Conservation (phyloP, 306 rosid species). For the Biancaea sappan region DNA sequence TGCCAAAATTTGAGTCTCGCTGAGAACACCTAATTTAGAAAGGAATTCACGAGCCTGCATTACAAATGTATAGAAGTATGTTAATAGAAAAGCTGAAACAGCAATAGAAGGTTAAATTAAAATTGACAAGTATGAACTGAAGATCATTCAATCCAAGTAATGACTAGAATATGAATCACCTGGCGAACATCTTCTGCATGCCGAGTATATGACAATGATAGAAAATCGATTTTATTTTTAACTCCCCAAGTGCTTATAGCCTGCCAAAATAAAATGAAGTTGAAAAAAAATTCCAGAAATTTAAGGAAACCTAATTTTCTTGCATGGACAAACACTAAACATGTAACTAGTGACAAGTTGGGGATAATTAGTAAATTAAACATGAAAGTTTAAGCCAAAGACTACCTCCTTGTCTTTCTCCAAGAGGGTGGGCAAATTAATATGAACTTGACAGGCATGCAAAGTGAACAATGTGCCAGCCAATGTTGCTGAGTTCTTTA, state of each 20-base stretch:
- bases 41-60: slow-evolving; percentile 88
- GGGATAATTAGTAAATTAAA: background rate
- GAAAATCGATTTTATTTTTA: slow-evolving; percentile 81
- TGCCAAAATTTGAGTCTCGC: slow-evolving; percentile 86
- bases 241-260: slow-evolving; percentile 91
- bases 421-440: slow-evolving; percentile 89
- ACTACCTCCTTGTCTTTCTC: slow-evolving; percentile 83
- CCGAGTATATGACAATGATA: slow-evolving; percentile 80
- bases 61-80: slow-evolving; percentile 21
- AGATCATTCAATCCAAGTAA: slow-evolving; percentile 26
- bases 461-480: slow-evolving; percentile 89
- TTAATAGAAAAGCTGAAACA: slow-evolving; percentile 18
- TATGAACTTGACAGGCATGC: slow-evolving; percentile 89
- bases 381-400: slow-evolving; percentile 15
- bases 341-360: background rate
- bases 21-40: slow-evolving; percentile 71
- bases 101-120: slow-evolving; percentile 10
- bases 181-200: slow-evolving; percentile 89
- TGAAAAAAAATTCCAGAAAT: background rate
- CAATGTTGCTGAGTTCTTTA: slow-evolving; percentile 91
- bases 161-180: slow-evolving; percentile 46
- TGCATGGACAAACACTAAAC: background rate
- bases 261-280: slow-evolving; percentile 43
- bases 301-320: background rate
- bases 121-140: slow-evolving; percentile 1